phyloP scores from a whole-genome alignment of 2,329 filamentous ascomycete genomes.

The Cyphellophora europaea region DNA sequence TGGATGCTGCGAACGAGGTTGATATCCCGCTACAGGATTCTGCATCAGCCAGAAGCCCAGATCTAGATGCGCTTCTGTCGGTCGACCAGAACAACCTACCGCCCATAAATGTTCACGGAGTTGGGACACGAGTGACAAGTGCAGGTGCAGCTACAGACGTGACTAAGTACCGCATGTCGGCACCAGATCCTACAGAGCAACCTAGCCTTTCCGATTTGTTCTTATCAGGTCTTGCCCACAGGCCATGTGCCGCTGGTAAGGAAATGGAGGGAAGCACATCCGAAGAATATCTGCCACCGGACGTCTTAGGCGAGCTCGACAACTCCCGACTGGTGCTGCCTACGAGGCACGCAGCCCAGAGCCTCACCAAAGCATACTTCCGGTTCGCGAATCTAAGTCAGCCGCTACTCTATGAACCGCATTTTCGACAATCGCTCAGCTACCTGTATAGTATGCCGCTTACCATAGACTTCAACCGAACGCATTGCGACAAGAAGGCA shows the following conservation, averaged over 20 bases:
- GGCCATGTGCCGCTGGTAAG: not conserved
- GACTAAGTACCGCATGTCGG: too few species aligned
- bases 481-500: constrained; percentile 1
- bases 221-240: not conserved
- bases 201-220: not conserved
- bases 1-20: constrained; percentile 27
- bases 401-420: constrained; percentile 7
- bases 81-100: too few species aligned
- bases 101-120: too few species aligned
- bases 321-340: constrained; percentile 6
- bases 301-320: constrained; percentile 4
- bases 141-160: too few species aligned
- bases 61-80: too few species aligned
- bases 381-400: constrained; percentile 8
- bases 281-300: not conserved
- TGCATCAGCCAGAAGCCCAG: too few species aligned
- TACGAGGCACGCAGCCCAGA: constrained; percentile 5
- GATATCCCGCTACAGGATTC: constrained; percentile 28
- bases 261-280: not conserved
- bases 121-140: too few species aligned
- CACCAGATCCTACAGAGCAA: not conserved
- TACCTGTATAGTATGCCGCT: constrained; percentile 4
- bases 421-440: constrained; percentile 4
- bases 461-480: constrained; percentile 3
- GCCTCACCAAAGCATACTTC: constrained; percentile 8